A percentile compares a stretch with the other conserved stretches of the same genome.
These are phyloP conservation scores for Cercospora sp. DNA, from an alignment of 2,329 filamentous ascomycete species.

Conservation along the genomic window DNA sequence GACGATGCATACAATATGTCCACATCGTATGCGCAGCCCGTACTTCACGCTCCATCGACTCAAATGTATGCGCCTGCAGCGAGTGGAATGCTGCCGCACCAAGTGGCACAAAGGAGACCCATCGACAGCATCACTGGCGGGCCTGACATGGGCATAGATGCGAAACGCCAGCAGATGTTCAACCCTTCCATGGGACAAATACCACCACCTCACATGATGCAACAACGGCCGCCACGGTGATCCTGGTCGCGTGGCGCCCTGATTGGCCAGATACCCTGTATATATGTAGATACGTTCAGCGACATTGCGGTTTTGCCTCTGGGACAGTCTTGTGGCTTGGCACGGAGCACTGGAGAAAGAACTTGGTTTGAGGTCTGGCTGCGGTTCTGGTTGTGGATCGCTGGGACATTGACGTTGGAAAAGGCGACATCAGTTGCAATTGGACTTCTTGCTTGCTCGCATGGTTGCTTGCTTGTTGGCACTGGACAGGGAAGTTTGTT, in stretches of 20 bases:
- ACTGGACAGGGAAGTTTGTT: conserved; percentile 5
- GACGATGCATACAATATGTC: conserved; percentile 50
- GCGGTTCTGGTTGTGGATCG: neutral
- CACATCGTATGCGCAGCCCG: conserved; percentile 43
- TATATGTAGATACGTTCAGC: conserved; percentile 26
- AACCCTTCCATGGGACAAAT: conserved; percentile 48
- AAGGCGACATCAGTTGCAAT: conserved; percentile 5
- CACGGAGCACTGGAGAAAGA: neutral
- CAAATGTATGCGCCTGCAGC: conserved; percentile 43
- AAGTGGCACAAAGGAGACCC: conserved; percentile 55
- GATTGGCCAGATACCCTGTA: conserved; percentile 19
- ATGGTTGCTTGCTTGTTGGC: neutral
- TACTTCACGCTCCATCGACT: conserved; percentile 17
- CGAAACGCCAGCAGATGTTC: conserved; percentile 63
- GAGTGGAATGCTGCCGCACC: conserved; percentile 40
- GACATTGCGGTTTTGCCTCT: neutral
- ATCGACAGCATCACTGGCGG: conserved; percentile 63
- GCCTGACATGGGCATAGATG: conserved; percentile 51
- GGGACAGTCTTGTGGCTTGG: neutral
- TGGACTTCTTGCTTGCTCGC: neutral
- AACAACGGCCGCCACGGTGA: conserved; percentile 27
- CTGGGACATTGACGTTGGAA: neutral
- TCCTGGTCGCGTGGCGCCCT: conserved; percentile 4
- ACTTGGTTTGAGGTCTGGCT: neutral
- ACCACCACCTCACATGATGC: conserved; percentile 30